Evolutionary conservation across 116 monocot species (phyloP).

Genomic region (Zostera marina): DNA sequence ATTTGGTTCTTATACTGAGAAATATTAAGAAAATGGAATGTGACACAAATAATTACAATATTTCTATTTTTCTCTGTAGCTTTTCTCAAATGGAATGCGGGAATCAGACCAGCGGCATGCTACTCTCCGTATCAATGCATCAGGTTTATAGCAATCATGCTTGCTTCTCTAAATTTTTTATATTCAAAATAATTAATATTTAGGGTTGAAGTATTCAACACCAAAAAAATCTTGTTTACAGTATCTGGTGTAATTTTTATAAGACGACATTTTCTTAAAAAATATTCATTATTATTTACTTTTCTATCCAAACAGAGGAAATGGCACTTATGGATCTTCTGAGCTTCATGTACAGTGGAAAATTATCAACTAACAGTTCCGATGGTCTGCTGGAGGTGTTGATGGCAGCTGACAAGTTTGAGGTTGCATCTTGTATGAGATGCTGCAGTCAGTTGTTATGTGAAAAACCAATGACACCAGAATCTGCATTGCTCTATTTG

Average conservation of each 20-base stretch:
- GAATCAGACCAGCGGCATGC: slow-evolving; percentile 97
- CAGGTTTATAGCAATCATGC: slow-evolving; percentile 34
- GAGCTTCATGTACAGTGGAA: slow-evolving; percentile 83
- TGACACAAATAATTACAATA: neutral
- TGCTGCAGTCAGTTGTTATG: slow-evolving; percentile 69
- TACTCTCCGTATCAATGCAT: slow-evolving; percentile 67
- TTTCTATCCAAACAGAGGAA: slow-evolving; percentile 51
- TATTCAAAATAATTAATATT: neutral
- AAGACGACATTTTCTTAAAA: neutral
- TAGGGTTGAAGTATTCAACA: neutral
- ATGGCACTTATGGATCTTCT: slow-evolving; percentile 79
- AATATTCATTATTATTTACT: neutral
- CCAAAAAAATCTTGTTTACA: neutral
- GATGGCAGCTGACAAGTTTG: slow-evolving; percentile 95
- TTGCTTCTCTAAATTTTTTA: neutral
- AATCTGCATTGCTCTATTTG: slow-evolving; percentile 74
- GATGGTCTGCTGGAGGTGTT: slow-evolving; percentile 52
- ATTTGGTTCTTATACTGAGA: neutral
- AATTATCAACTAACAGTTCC: slow-evolving; percentile 37
- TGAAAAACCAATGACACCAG: slow-evolving; percentile 62
- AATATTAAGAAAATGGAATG: neutral
- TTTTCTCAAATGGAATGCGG: slow-evolving; percentile 97
- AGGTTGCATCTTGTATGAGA: slow-evolving; percentile 87
- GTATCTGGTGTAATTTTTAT: neutral
- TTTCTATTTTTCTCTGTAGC: slow-evolving; percentile 31